Conservation (phyloP, 192 early-diverging fungal genomes). For the Jimgerdemannia lactiflua region DNA sequence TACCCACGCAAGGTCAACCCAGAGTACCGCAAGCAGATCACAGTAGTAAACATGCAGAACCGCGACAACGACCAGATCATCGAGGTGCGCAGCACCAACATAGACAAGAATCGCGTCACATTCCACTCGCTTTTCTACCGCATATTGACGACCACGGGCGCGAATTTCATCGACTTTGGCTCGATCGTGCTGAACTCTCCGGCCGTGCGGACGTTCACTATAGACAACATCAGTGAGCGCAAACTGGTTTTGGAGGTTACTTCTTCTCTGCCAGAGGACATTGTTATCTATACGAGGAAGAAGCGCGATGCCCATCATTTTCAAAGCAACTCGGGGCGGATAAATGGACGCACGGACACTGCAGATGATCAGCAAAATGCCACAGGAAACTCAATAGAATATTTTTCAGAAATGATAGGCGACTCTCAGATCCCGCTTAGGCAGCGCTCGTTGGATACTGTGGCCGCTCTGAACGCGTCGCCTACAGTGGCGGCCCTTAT, state of each 20-base stretch:
- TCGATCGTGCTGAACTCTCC: conserved; percentile 80
- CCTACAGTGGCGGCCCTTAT: conserved; percentile 7
- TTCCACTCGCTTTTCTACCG: conserved; percentile 97
- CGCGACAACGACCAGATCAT: conserved; percentile 87
- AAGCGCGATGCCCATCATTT: conserved; percentile 1
- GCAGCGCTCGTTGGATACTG: not conserved
- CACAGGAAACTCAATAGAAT: not conserved
- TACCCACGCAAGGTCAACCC: conserved; percentile 98
- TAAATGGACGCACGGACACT: not conserved
- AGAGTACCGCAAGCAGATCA: conserved; percentile 95
- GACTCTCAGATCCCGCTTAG: not conserved
- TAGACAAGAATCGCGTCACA: conserved; percentile 95
- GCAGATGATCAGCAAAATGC: not conserved
- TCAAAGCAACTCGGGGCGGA: not conserved
- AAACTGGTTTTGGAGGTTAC: conserved; percentile 43
- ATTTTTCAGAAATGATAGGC: conserved; percentile 29
- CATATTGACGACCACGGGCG: conserved; percentile 77
- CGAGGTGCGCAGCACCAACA: conserved; percentile 89
- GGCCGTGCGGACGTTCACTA: conserved; percentile 70
- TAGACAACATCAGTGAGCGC: conserved; percentile 79
- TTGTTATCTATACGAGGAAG: conserved; percentile 28
- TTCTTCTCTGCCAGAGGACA: conserved; percentile 40
- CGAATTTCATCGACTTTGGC: conserved; percentile 97
- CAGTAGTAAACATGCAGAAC: conserved; percentile 88
- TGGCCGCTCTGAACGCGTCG: not conserved